Percentiles rank a stretch among this genome's conserved stretches.
Conservation (phyloP, 129 eudicot species). For the Lactuca sativa region DNA sequence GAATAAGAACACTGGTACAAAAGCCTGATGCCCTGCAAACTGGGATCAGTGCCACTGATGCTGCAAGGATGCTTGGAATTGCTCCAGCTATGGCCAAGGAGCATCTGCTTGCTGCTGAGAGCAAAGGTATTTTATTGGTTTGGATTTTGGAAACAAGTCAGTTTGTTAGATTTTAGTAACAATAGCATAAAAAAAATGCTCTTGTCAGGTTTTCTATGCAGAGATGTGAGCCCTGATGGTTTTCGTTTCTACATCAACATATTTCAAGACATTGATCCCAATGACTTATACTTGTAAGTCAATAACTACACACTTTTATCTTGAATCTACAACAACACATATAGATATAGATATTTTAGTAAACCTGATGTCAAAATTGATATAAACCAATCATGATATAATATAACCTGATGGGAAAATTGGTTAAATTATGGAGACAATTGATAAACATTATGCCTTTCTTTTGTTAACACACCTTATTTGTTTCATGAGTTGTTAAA, state of each 20-base stretch:
- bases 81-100: slow-evolving; percentile 99
- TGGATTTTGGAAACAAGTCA: neutral
- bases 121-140: slow-evolving; percentile 53
- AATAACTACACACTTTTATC: neutral
- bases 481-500: neutral
- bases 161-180: neutral
- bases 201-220: slow-evolving; percentile 78
- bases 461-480: too few relatives aligned
- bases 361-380: too few relatives aligned
- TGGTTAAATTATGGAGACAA: too few relatives aligned
- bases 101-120: slow-evolving; percentile 90
- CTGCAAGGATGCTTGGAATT: slow-evolving; percentile 91
- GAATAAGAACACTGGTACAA: slow-evolving; percentile 60
- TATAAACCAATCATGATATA: too few relatives aligned
- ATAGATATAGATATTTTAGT: too few relatives aligned
- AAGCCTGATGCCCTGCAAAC: slow-evolving; percentile 64
- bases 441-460: too few relatives aligned
- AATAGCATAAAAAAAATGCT: neutral
- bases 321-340: too few relatives aligned
- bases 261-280: slow-evolving; percentile 66
- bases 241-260: slow-evolving; percentile 81
- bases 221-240: slow-evolving; percentile 98
- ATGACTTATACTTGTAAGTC: slow-evolving; percentile 70
- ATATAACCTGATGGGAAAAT: too few relatives aligned
- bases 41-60: slow-evolving; percentile 88